phyloP scores from a whole-genome alignment of 2,329 filamentous ascomycete species.

The Emmonsia crescens region DNA sequence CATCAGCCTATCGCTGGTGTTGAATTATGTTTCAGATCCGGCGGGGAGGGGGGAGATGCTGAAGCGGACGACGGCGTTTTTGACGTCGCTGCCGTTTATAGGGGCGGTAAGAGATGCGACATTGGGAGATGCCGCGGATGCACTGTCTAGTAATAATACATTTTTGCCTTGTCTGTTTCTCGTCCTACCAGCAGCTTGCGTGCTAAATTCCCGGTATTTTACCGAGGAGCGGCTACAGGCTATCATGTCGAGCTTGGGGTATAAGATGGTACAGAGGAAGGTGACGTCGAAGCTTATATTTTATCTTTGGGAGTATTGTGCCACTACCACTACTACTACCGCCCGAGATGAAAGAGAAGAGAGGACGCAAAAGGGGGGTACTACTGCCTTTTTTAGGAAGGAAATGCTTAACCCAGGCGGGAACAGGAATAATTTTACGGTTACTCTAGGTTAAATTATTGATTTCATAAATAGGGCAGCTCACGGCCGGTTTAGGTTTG shows the following conservation, averaged over 20 bases:
- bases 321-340: not conserved
- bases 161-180: conserved; percentile 58
- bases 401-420: conserved; percentile 64
- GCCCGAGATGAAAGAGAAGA: conserved; percentile 5
- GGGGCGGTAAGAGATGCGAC: not conserved
- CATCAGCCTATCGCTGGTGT: conserved; percentile 79
- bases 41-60: conserved; percentile 74
- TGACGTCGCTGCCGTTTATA: conserved; percentile 32
- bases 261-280: conserved; percentile 54
- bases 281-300: conserved; percentile 75
- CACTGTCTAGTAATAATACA: not conserved
- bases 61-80: conserved; percentile 58
- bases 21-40: conserved; percentile 86
- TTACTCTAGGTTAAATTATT: conserved; percentile 45
- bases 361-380: not conserved
- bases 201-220: conserved; percentile 84
- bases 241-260: conserved; percentile 72
- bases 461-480: too few relatives aligned
- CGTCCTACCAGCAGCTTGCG: conserved; percentile 77
- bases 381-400: conserved; percentile 49
- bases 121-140: conserved; percentile 14
- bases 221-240: conserved; percentile 55
- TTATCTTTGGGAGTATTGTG: conserved; percentile 62
- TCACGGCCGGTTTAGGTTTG: not conserved
- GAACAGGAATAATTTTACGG: conserved; percentile 80